Conservation (phyloP, 2,329 filamentous ascomycete species). For the Trichoderma sp. region DNA sequence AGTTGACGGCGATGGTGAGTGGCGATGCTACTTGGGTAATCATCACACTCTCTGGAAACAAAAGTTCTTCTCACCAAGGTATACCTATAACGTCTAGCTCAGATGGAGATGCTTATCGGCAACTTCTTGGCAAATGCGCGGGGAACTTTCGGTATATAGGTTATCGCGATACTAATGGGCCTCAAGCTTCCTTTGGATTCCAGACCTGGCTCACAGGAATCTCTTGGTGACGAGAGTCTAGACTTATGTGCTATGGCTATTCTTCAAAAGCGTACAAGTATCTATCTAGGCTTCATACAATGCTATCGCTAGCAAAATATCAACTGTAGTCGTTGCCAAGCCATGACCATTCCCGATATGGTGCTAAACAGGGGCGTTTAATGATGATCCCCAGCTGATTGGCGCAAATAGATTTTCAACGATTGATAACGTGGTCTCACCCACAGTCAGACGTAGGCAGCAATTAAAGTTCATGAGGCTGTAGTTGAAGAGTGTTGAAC, state of each 20-base stretch:
- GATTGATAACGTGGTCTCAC: not conserved
- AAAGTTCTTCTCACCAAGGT: not conserved
- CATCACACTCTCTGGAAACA: not conserved
- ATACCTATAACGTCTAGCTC: not conserved
- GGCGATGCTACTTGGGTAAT: not conserved
- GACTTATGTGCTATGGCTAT: not conserved
- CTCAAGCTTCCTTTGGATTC: no score
- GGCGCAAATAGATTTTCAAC: not conserved
- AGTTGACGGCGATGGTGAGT: not conserved
- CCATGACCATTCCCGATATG: not conserved
- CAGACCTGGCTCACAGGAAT: no score
- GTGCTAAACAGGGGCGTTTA: not conserved
- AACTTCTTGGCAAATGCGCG: not conserved
- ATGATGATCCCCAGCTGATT: not conserved
- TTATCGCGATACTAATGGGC: no score
- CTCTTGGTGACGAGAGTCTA: no score
- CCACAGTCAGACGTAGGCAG: not conserved
- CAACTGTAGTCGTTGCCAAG: not conserved
- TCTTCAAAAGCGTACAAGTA: not conserved
- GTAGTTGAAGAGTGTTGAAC: not conserved
- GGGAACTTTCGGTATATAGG: not conserved
- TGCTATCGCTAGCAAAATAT: not conserved
- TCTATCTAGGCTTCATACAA: not conserved
- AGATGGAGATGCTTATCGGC: not conserved
- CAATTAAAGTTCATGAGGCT: not conserved